Evolutionary conservation across 805 yeast genomes (phyloP).

Genomic region (Kockiozyma suomiensis): DNA sequence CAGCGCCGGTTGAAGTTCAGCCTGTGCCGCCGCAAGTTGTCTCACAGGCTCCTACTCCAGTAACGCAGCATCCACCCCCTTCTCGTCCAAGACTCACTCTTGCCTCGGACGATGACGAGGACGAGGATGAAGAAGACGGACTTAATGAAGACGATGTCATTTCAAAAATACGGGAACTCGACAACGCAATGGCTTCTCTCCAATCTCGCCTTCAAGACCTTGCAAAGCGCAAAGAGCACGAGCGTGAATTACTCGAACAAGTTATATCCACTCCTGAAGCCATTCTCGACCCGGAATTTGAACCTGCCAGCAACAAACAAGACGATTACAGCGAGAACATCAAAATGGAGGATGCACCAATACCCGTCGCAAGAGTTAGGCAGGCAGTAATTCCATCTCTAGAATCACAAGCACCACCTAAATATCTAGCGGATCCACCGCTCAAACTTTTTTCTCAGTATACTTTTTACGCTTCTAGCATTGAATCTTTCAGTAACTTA

Average conservation of each 20-base stretch:
- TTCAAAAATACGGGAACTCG: slow-evolving; percentile 22
- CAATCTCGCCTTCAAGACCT: slow-evolving; percentile 15
- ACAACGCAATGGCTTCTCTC: slow-evolving; percentile 7
- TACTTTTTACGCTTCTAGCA: slow-evolving; percentile 11
- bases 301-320: neutral
- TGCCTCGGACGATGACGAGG: slow-evolving; percentile 9
- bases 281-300: slow-evolving; percentile 10
- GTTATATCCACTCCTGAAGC: slow-evolving; percentile 19
- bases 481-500: neutral
- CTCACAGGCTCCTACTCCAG: neutral
- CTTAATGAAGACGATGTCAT: slow-evolving; percentile 29
- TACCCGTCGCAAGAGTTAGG: neutral
- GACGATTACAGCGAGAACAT: neutral
- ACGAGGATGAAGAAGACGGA: slow-evolving; percentile 33
- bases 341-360: neutral
- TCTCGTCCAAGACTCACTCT: slow-evolving; percentile 2
- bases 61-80: neutral
- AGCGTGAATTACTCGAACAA: neutral
- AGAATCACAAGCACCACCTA: neutral
- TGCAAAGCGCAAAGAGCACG: slow-evolving; percentile 5
- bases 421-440: slow-evolving; percentile 16
- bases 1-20: too few species aligned
- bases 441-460: slow-evolving; percentile 16
- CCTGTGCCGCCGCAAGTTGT: too few species aligned
- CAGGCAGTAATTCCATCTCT: slow-evolving; percentile 11